Percentiles rank a stretch among this genome's conserved stretches.
phyloP scores from a whole-genome alignment of 192 early-diverging fungal genomes.

The Thamnidium elegans region DNA sequence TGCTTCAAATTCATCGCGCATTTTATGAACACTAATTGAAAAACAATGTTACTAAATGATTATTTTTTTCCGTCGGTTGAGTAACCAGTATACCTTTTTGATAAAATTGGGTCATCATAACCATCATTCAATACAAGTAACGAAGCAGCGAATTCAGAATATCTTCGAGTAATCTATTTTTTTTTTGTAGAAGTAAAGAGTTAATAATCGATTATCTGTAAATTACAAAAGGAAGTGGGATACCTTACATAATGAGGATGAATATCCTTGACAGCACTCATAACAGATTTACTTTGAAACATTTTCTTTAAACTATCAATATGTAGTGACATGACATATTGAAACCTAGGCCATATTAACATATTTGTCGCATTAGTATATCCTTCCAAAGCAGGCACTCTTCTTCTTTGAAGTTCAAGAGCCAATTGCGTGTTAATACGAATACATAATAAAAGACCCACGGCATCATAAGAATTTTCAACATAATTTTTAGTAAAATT shows the following conservation, averaged over 20 bases:
- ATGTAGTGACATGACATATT: constrained; percentile 82
- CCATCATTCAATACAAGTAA: constrained; percentile 87
- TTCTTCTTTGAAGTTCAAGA: constrained; percentile 74
- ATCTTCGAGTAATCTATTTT: constrained; percentile 81
- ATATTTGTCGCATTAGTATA: constrained; percentile 92
- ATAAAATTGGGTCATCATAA: constrained; percentile 78
- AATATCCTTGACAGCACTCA: constrained; percentile 57
- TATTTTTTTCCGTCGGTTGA: no score
- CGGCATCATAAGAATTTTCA: constrained; percentile 81
- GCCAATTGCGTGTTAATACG: constrained; percentile 82
- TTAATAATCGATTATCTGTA: background rate
- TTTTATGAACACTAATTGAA: constrained; percentile 54
- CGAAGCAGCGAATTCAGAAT: constrained; percentile 90
- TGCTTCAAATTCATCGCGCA: constrained; percentile 74
- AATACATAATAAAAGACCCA: constrained; percentile 87
- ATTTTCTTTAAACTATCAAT: constrained; percentile 87
- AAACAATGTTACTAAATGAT: background rate
- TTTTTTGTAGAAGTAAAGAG: background rate
- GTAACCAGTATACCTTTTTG: constrained; percentile 57
- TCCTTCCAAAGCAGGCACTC: constrained; percentile 79
- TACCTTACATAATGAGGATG: constrained; percentile 78
- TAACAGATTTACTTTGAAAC: constrained; percentile 56
- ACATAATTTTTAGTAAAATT: constrained; percentile 61
- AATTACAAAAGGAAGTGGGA: background rate
- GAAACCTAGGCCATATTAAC: constrained; percentile 89